Conservation (phyloP, 306 rosid species). For the Adenanthera pavonina region DNA sequence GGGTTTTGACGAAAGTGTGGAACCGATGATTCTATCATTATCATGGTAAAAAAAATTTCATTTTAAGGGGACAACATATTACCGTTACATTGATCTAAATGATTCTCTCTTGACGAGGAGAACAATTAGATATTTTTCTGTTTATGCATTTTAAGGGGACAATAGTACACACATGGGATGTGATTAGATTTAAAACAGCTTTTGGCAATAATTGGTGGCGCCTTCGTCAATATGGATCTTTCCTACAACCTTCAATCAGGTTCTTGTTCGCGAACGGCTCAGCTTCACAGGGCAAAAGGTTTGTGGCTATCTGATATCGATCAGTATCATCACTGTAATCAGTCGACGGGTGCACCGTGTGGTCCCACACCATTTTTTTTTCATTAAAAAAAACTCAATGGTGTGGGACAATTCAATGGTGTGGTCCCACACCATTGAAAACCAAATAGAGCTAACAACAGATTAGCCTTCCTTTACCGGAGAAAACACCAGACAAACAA, state of each 20-base stretch:
- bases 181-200: background rate
- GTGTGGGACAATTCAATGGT: too few species aligned
- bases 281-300: constrained; percentile 17
- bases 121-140: too few species aligned
- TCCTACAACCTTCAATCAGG: background rate
- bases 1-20: background rate
- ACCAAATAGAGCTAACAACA: background rate
- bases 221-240: background rate
- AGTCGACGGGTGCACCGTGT: constrained; percentile 4
- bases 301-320: constrained; percentile 31
- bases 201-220: constrained; percentile 40
- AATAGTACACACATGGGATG: background rate
- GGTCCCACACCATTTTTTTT: background rate
- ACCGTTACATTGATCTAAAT: constrained; percentile 25
- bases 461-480: background rate
- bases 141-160: background rate
- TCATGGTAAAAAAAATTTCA: background rate
- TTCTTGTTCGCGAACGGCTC: constrained; percentile 33
- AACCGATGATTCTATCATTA: constrained; percentile 28
- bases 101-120: constrained; percentile 38
- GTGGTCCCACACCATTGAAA: constrained; percentile 2
- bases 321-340: constrained; percentile 40
- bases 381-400: too few species aligned
- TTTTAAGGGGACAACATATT: background rate
- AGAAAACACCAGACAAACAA: background rate